Evolutionary conservation across 345 rosid species (phyloP).

Genomic region (Camelina neglecta): DNA sequence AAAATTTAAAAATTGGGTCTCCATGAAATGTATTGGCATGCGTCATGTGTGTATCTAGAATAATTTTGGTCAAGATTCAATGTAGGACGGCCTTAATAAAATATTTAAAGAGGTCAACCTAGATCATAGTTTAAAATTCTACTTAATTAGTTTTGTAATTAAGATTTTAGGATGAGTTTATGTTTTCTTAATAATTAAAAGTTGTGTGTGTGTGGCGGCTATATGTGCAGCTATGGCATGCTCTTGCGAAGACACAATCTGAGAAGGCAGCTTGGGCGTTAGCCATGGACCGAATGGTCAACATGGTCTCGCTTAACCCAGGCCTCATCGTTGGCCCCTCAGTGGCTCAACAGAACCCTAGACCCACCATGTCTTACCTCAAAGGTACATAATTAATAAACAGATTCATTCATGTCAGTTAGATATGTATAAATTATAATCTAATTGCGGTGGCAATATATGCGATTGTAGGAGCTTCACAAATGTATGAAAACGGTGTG

Average conservation of each 20-base stretch:
- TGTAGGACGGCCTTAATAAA: background rate
- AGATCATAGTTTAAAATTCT: background rate
- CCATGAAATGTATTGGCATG: conserved; percentile 14
- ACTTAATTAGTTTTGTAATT: background rate
- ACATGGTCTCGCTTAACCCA: conserved; percentile 82
- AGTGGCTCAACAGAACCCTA: conserved; percentile 66
- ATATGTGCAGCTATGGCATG: conserved; percentile 69
- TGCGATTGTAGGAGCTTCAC: conserved; percentile 62
- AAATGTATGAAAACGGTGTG: conserved; percentile 86
- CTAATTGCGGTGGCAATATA: conserved; percentile 7
- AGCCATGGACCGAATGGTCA: conserved; percentile 80
- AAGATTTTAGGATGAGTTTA: background rate
- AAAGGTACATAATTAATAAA: conserved; percentile 53
- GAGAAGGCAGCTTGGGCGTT: conserved; percentile 96
- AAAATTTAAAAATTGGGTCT: conserved; percentile 22
- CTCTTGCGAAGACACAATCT: conserved; percentile 72
- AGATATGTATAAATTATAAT: background rate
- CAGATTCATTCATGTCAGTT: background rate
- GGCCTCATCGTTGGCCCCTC: conserved; percentile 78
- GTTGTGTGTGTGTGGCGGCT: background rate
- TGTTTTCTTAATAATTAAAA: background rate
- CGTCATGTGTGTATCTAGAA: conserved; percentile 2
- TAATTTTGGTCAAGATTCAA: conserved; percentile 30
- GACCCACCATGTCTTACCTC: conserved; percentile 77
- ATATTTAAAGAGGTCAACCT: conserved; percentile 15